phyloP scores from a whole-genome alignment of 2,329 filamentous ascomycete genomes.

The Penicillium sp. region DNA sequence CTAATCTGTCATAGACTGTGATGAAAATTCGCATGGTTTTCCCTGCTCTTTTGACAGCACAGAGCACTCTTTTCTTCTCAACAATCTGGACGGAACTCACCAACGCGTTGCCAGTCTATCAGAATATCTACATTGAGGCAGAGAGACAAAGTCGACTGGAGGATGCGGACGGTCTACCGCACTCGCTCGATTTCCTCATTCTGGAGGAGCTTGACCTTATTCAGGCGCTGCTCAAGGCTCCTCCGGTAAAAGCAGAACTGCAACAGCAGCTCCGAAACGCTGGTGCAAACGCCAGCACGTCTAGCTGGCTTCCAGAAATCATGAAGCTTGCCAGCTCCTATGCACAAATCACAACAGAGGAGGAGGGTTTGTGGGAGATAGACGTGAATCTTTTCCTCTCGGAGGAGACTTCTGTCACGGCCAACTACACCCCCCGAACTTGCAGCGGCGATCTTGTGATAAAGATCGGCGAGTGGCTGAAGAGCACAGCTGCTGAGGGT shows the following conservation, averaged over 20 bases:
- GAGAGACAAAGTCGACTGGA: constrained; percentile 84
- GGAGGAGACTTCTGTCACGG: constrained; percentile 89
- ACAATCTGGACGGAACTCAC: constrained; percentile 86
- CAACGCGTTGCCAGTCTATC: constrained; percentile 67
- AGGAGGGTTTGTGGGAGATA: constrained; percentile 93
- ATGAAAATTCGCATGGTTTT: constrained; percentile 86
- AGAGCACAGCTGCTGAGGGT: constrained; percentile 69
- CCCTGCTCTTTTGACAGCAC: constrained; percentile 72
- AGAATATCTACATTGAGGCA: constrained; percentile 78
- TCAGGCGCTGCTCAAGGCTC: constrained; percentile 82
- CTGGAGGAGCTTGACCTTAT: constrained; percentile 94
- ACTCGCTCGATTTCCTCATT: constrained; percentile 88
- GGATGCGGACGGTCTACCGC: constrained; percentile 85
- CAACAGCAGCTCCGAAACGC: constrained; percentile 67
- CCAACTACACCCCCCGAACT: constrained; percentile 92
- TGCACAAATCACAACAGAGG: constrained; percentile 84
- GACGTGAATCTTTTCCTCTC: constrained; percentile 94
- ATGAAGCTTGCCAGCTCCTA: constrained; percentile 82
- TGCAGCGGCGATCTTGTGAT: constrained; percentile 89
- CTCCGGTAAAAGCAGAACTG: constrained; percentile 85
- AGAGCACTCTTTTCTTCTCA: constrained; percentile 78
- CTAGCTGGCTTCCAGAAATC: constrained; percentile 80
- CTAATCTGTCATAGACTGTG: constrained; percentile 58
- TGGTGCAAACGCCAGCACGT: constrained; percentile 57
- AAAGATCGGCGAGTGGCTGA: constrained; percentile 88